Base-by-base conservation (phyloP, 352 stramenopile genomes). In the Pythium brachiatum region DNA sequence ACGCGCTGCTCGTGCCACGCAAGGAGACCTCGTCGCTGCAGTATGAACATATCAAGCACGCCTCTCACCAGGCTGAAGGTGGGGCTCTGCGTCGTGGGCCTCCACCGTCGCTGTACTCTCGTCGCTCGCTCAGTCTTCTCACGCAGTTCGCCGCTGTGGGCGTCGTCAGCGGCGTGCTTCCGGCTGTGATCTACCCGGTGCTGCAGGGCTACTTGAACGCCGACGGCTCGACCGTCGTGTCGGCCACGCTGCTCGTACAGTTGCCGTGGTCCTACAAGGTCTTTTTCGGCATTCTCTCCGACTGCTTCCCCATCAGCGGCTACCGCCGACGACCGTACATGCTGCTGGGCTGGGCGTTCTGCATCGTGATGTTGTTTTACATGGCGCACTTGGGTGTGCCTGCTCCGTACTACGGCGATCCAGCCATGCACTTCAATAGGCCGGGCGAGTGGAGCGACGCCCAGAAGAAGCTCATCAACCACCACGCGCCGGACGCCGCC, bases 171-270 rank as follows among this genome's bases (percentile, higher is more conserved):
- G 57, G 46, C 48, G 57, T 64, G 32, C 46, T 64, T 32, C 57
- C 38, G 15, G 23, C 34, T 16, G 18, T 71, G 8, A 53, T 69
- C 25, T 64, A 68, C 43, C 69, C 69, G 1, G 43, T 76, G 16
- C 61, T 76, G 9, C 54, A 62, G 23, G 56, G 64, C 34, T 75
- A 75, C 43, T 29, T 75, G 12, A 65, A 69, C 32, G 69, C 64
- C 38, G 56, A 75, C 23, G 58, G 60, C 44, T 36, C 62, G 52
- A 60, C 62, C 16, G 26, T 65, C 11, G 53, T 62, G n/a, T 71
- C 65, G 26, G 66, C 62, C 43, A 44, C 44, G 21, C 34, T 62
- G 46, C 56, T 75, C 15, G 46, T 76, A 23, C 52, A 57, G 38
- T 51, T 65, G 3, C 58, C 58, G 3, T 65, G 48, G 48, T 53